Evolutionary conservation across 352 stramenopile species (phyloP).

Genomic region (Peronospora destructor): DNA sequence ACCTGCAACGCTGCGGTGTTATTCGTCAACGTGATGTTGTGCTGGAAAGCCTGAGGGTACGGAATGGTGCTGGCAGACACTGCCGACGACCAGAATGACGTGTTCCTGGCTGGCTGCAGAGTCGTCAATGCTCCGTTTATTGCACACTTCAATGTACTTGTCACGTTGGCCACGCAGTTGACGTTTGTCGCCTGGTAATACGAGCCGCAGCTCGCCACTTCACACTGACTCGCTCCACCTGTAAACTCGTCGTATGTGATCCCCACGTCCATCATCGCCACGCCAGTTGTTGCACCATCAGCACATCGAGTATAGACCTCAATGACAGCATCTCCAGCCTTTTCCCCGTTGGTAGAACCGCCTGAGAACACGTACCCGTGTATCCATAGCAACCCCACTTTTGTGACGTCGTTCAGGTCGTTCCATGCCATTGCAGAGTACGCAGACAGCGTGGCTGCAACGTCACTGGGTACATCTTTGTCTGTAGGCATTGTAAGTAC

Average conservation of each 20-base stretch:
- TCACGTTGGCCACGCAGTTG: slow-evolving; percentile 24
- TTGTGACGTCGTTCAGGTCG: slow-evolving; percentile 31
- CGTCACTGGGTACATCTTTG: slow-evolving; percentile 12
- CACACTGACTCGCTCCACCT: slow-evolving; percentile 13
- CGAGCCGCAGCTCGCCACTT: slow-evolving; percentile 23
- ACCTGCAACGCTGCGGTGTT: slow-evolving; percentile 12
- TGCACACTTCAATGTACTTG: slow-evolving; percentile 26
- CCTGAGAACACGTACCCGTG: slow-evolving; percentile 41
- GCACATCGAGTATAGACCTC: slow-evolving; percentile 40
- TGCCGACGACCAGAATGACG: slow-evolving; percentile 40
- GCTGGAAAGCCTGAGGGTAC: slow-evolving; percentile 34
- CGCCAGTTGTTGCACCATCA: slow-evolving; percentile 5
- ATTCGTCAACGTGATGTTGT: slow-evolving; percentile 21
- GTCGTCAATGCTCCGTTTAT: slow-evolving; percentile 12
- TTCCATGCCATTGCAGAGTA: slow-evolving; percentile 22
- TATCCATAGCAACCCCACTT: slow-evolving; percentile 40
- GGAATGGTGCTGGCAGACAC: slow-evolving; percentile 23
- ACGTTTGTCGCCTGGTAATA: slow-evolving; percentile 32
- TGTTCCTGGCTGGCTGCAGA: slow-evolving; percentile 7
- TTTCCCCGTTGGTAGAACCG: slow-evolving; percentile 15
- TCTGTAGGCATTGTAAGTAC: slow-evolving; percentile 6
- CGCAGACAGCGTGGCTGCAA: slow-evolving; percentile 17
- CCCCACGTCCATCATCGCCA: slow-evolving; percentile 29
- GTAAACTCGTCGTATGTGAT: slow-evolving; percentile 26
- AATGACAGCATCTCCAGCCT: slow-evolving; percentile 13